Evolutionary conservation across 345 rosid species (phyloP), one percentile per base, ranked within the genome.

Genomic region (Salix suchowensis): DNA sequence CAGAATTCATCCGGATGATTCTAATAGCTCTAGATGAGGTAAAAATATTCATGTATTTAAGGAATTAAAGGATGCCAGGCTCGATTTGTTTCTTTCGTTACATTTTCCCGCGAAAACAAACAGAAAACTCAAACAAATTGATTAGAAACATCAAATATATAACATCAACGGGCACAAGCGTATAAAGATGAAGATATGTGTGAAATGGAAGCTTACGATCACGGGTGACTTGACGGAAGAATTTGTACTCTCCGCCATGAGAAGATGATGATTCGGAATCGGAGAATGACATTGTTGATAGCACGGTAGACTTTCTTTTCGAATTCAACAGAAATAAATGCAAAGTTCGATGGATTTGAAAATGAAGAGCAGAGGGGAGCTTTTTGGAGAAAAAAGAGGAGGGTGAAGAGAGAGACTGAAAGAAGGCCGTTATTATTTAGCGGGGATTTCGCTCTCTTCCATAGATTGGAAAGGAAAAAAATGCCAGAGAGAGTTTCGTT

Each of bases 161-260:
- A n/a, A 37, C 16, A 26, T 36, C 44, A 16, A 66, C 67, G 1
- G 40, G 4, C 65, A 37, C 14, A 34, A 0, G 18, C 4, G 42
- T 16, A 0, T 5, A 10, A n/a, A 75, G 30, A 44, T 16, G 39
- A 42, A 12, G 69, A 65, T 15, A 26, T 46, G 11, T n/a, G 64
- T 54, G 65, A 19, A 48, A 65, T 50, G 70, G 70, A 75, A 65
- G 80, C 88, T 83, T 75, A 95, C 97, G 88, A 52, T 95, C 97
- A 26, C 91, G 97, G 85, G 91, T 91, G 76, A 76, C 75, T 52
- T 88, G 92, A 67, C 96, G 94, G 68, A 92, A 94, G 85, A 88
- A 90, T 80, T 87, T 91, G 84, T 91, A 82, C 37, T 87, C 84
- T 54, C 84, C 85, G 82, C 84, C 81, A 16, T 85, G 86, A 26